Evolutionary conservation across 768 basidiomycete genomes (phyloP).

Genomic region (Pholiota molesta): DNA sequence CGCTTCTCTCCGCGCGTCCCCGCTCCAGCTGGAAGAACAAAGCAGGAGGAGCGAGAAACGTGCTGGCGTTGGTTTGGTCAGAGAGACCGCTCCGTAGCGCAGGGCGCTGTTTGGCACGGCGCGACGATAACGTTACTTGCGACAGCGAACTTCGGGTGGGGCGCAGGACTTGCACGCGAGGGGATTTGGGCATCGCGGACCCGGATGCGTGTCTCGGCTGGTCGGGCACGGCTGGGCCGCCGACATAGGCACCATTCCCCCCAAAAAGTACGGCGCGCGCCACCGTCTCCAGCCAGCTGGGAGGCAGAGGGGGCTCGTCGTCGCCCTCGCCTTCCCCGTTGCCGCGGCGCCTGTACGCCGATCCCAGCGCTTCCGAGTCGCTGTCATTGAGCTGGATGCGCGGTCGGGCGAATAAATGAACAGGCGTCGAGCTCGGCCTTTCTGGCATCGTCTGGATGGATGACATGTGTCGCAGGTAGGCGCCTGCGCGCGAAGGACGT

Average conservation of each 20-base stretch:
- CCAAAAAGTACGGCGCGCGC: conserved; percentile 65
- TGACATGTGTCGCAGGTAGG: conserved; percentile 76
- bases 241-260: conserved; percentile 46
- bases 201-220: conserved; percentile 8
- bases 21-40: conserved; percentile 39
- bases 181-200: conserved; percentile 10
- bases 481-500: conserved; percentile 57
- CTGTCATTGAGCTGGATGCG: conserved; percentile 35
- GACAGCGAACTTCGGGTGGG: conserved; percentile 44
- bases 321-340: conserved; percentile 35
- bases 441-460: conserved; percentile 50
- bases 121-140: conserved; percentile 31
- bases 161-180: conserved; percentile 29
- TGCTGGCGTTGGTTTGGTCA: conserved; percentile 31
- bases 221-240: conserved; percentile 35
- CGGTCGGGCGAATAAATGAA: conserved; percentile 14
- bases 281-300: conserved; percentile 74
- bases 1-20: conserved; percentile 36
- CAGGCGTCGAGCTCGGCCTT: conserved; percentile 36
- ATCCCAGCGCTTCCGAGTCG: conserved; percentile 12
- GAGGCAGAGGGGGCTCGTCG: conserved; percentile 49
- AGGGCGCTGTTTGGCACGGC: conserved; percentile 15
- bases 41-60: conserved; percentile 23
- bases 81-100: conserved; percentile 31
- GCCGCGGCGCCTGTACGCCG: conserved; percentile 18